Percentiles rank a stretch among this genome's conserved stretches.
Conservation (phyloP, 306 rosid genomes). For the Cercis canadensis region DNA sequence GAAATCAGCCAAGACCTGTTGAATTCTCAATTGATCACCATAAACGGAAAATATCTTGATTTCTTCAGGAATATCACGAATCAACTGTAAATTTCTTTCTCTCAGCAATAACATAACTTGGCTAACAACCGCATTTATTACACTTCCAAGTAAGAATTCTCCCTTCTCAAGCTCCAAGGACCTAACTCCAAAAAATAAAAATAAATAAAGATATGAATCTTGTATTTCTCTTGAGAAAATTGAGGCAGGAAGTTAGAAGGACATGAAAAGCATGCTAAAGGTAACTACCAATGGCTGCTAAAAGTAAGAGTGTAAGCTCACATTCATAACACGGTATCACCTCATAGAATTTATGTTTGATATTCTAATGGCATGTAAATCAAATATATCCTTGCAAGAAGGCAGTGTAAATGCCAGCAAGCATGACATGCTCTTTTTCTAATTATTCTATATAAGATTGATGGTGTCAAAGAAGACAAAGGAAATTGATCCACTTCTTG, state of each 20-base stretch:
- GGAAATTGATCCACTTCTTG: neutral
- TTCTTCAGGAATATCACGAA: constrained; percentile 98
- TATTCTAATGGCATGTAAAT: constrained; percentile 14
- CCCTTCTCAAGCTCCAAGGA: constrained; percentile 87
- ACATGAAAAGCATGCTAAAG: constrained; percentile 19
- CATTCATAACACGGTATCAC: constrained; percentile 10
- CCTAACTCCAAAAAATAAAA: constrained; percentile 51
- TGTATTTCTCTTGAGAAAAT: constrained; percentile 34
- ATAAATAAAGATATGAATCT: constrained; percentile 34
- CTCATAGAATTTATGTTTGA: constrained; percentile 29
- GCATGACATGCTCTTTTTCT: neutral
- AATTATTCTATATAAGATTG: neutral
- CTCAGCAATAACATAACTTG: constrained; percentile 91
- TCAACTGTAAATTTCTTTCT: constrained; percentile 87
- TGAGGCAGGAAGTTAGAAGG: constrained; percentile 23
- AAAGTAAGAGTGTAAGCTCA: constrained; percentile 20
- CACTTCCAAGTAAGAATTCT: constrained; percentile 88
- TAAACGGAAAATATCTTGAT: constrained; percentile 84
- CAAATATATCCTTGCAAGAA: constrained; percentile 24
- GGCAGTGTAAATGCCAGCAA: neutral
- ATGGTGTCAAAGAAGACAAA: neutral
- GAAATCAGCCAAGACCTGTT: constrained; percentile 94
- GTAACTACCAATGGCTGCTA: constrained; percentile 14
- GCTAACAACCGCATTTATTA: constrained; percentile 96
- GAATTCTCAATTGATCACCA: constrained; percentile 95